Conservation (phyloP, 257 asterid genomes). For the Knoxia roxburghii region DNA sequence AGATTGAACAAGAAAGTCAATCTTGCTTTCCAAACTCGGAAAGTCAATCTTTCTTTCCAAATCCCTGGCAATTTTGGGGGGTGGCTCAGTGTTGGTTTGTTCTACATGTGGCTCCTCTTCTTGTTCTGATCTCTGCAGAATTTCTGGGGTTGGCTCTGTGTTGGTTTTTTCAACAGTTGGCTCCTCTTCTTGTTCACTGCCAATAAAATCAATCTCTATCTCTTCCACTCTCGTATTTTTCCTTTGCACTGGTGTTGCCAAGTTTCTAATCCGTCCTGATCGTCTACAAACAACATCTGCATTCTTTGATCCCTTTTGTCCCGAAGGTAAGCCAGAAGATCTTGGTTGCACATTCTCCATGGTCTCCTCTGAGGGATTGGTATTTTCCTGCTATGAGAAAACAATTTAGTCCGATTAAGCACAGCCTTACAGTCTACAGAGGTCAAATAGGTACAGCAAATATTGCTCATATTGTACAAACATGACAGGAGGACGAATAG, state of each 20-base stretch:
- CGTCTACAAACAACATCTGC: constrained; percentile 12
- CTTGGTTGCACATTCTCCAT: neutral
- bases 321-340: neutral
- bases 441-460: neutral
- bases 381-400: neutral
- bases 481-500: neutral
- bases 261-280: constrained; percentile 31
- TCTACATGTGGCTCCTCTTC: neutral
- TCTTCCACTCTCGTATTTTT: constrained; percentile 3
- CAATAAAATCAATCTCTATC: constrained; percentile 18
- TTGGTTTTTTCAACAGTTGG: constrained; percentile 6
- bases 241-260: neutral
- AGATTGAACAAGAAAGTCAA: constrained; percentile 30
- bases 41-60: constrained; percentile 28
- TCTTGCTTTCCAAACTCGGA: constrained; percentile 26
- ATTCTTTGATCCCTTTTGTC: neutral
- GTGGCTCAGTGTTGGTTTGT: constrained; percentile 1
- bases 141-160: neutral
- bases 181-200: constrained; percentile 20
- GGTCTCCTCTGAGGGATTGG: neutral
- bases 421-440: neutral
- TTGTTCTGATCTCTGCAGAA: constrained; percentile 1
- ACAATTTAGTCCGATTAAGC: neutral
- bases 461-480: neutral
- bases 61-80: neutral